phyloP scores from a whole-genome alignment of 345 rosid genomes.

The Euphorbia peplus region DNA sequence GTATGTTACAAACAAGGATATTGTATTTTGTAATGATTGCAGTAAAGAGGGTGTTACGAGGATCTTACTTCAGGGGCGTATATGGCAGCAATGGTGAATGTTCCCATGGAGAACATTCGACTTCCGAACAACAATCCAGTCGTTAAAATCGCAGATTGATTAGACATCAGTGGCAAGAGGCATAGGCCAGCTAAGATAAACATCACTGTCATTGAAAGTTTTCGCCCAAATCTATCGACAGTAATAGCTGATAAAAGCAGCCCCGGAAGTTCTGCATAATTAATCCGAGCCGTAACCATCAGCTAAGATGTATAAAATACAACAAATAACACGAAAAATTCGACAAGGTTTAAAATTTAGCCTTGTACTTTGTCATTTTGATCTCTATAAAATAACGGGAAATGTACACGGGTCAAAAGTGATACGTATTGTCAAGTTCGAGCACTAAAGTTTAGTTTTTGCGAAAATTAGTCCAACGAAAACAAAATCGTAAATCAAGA shows the following conservation, averaged over 20 bases:
- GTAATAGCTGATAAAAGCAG: conserved; percentile 20
- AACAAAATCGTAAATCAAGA: background rate
- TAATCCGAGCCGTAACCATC: background rate
- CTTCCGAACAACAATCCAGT: conserved; percentile 24
- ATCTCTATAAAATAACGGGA: too few species aligned
- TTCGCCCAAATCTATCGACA: conserved; percentile 27
- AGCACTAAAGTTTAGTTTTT: too few species aligned
- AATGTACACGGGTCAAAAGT: too few species aligned
- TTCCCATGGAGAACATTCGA: conserved; percentile 25
- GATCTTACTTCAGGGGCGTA: conserved; percentile 28
- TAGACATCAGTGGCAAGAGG: conserved; percentile 17
- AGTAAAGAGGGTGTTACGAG: too few species aligned
- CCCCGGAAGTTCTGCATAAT: conserved; percentile 24
- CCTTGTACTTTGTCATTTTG: too few species aligned
- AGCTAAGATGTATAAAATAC: background rate
- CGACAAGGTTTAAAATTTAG: too few species aligned
- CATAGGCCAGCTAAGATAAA: conserved; percentile 8
- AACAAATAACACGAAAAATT: background rate
- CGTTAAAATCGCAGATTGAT: conserved; percentile 2
- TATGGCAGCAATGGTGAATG: conserved; percentile 23
- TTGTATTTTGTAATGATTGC: too few species aligned
- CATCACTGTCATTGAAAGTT: conserved; percentile 17
- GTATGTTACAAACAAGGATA: too few species aligned
- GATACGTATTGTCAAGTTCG: too few species aligned
- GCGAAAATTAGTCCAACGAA: background rate